Percentiles rank a stretch among this genome's conserved stretches.
These are phyloP conservation scores for Alternaria brassicicola DNA, from an alignment of 2,329 filamentous ascomycete species.

Conservation along the genomic window DNA sequence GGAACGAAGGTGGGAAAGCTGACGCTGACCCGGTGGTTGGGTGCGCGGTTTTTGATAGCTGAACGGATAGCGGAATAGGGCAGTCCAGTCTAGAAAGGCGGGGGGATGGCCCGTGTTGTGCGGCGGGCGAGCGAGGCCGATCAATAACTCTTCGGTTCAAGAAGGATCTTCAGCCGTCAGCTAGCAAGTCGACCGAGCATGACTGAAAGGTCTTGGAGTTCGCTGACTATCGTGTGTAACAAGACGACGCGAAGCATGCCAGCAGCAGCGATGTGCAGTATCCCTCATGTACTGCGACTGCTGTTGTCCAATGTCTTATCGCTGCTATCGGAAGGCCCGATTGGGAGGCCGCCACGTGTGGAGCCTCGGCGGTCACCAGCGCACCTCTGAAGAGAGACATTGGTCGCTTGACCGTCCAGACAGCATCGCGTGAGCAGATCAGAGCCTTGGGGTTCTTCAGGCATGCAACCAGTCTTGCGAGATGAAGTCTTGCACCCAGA, in stretches of 20 bases:
- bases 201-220: background rate
- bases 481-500: background rate
- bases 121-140: constrained; percentile 11
- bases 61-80: constrained; percentile 13
- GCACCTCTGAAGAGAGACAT: constrained; percentile 12
- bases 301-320: constrained; percentile 22
- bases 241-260: constrained; percentile 8
- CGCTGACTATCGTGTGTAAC: constrained; percentile 1
- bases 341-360: constrained; percentile 24
- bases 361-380: constrained; percentile 19
- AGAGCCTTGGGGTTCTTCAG: background rate
- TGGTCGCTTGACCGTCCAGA: constrained; percentile 24
- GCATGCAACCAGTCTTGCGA: background rate
- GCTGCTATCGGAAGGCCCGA: constrained; percentile 11
- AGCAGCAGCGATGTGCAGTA: background rate
- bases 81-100: constrained; percentile 27
- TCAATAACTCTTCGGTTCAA: constrained; percentile 4
- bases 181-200: background rate
- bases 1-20: constrained; percentile 12
- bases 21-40: constrained; percentile 29
- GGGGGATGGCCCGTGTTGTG: constrained; percentile 25
- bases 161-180: background rate
- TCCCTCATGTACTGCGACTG: constrained; percentile 4
- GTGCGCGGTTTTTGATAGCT: constrained; percentile 33
- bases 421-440: constrained; percentile 22